phyloP scores from a whole-genome alignment of 495 filamentous ascomycete genomes.

The Tuber melanosporum region DNA sequence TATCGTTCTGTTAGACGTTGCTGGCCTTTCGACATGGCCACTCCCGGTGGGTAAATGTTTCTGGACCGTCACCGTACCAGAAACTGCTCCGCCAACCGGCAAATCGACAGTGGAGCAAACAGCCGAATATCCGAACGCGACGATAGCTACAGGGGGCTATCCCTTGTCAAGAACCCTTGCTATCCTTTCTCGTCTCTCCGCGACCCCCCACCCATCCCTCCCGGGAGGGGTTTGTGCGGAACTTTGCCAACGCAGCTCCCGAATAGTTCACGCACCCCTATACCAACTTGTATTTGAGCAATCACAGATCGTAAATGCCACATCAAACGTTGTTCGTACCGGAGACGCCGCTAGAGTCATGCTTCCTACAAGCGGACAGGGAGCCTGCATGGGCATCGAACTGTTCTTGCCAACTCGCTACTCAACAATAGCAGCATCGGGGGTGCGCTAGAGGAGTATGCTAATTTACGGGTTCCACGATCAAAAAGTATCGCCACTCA shows the following conservation, averaged over 20 bases:
- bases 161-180: constrained; percentile 23
- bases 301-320: constrained; percentile 21
- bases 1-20: constrained; percentile 29
- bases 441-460: constrained; percentile 20
- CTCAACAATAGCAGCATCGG: constrained; percentile 33
- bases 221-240: constrained; percentile 23
- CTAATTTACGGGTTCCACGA: constrained; percentile 26
- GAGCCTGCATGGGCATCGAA: constrained; percentile 40
- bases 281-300: constrained; percentile 26
- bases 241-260: constrained; percentile 29
- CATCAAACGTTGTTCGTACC: constrained; percentile 22
- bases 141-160: constrained; percentile 30
- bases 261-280: constrained; percentile 26
- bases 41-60: constrained; percentile 31
- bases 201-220: constrained; percentile 25
- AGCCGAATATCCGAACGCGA: constrained; percentile 13
- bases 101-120: not conserved
- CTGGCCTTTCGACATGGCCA: constrained; percentile 32
- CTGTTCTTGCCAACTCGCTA: constrained; percentile 37
- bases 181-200: constrained; percentile 26
- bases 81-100: constrained; percentile 7
- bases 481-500: constrained; percentile 33
- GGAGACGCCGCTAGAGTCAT: constrained; percentile 28
- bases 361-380: constrained; percentile 29
- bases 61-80: constrained; percentile 28